Evolutionary conservation across 1,284 basidiomycete species (phyloP).

Genomic region (Exobasidium cylindrosporum): DNA sequence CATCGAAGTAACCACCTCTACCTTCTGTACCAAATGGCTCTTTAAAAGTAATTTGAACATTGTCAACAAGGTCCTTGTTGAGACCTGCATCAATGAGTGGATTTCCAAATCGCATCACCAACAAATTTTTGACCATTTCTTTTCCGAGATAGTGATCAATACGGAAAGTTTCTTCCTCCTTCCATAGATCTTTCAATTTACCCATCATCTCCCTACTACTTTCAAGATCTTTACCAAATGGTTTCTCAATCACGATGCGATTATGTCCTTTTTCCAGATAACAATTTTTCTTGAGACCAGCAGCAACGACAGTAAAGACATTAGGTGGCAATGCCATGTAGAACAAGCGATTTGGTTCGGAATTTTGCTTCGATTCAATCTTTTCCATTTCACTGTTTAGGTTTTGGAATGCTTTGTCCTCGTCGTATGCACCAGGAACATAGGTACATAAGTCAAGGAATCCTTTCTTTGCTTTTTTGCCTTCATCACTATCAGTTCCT

Average conservation of each 20-base stretch:
- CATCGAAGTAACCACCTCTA: slow-evolving; percentile 57
- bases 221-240: slow-evolving; percentile 53
- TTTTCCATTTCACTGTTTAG: slow-evolving; percentile 44
- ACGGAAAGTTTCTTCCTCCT: slow-evolving; percentile 55
- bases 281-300: slow-evolving; percentile 49
- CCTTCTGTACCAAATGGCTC: slow-evolving; percentile 57
- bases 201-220: slow-evolving; percentile 51
- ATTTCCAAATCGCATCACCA: slow-evolving; percentile 52
- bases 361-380: slow-evolving; percentile 29
- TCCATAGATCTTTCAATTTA: slow-evolving; percentile 52
- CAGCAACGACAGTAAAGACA: slow-evolving; percentile 52
- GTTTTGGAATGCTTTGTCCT: slow-evolving; percentile 46
- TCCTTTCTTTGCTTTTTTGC: slow-evolving; percentile 31
- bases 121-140: slow-evolving; percentile 55
- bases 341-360: slow-evolving; percentile 44
- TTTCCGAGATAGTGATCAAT: slow-evolving; percentile 56
- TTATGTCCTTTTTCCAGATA: slow-evolving; percentile 46
- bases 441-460: slow-evolving; percentile 51
- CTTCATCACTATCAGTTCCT: slow-evolving; percentile 33
- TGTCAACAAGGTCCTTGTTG: slow-evolving; percentile 54
- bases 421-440: slow-evolving; percentile 51
- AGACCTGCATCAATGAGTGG: slow-evolving; percentile 51
- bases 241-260: slow-evolving; percentile 54
- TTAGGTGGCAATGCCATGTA: slow-evolving; percentile 54
- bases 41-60: slow-evolving; percentile 56